Base-by-base conservation (phyloP, 2,329 filamentous ascomycete genomes). In the Cryphonectria parasitica region DNA sequence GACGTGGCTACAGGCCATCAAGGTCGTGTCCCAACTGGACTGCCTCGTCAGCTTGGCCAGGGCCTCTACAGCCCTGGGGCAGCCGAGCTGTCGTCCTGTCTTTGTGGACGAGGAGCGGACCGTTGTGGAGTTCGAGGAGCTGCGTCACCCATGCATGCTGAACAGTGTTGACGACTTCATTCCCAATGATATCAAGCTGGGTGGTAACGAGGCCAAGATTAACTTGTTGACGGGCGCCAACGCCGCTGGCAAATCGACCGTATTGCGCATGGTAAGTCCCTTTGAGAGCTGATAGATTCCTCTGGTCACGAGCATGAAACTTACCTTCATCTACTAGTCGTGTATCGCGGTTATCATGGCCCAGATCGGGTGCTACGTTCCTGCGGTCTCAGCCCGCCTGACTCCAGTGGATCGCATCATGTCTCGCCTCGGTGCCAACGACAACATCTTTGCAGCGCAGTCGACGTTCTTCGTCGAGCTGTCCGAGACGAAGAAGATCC, bases 391-490 rank as follows among this genome's bases (percentile, higher is more conserved):
- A 3, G 96, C 96, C 0, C 90, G 87, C 2, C 86, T 99, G 61
- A 98, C 95, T 0, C 95, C 96, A 0, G 90, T 97, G 3, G 96
- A 99, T 79, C 93, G 96, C 68, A 98, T 99, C 84, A 99, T 99
- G 96, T 98, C 95, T 13, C 93, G 96, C 62, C 89, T 99, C 0
- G 96, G 96, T 13, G 96, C 96, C 64, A 97, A 98, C 77, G 96
- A 99, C 88, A 98, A 98, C 81, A 99, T 99, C 76, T 98, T 99
- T 78, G 96, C 95, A 1, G 93, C 95, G 0, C 96, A 99, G 80
- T 97, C 93, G 19, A 99, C 96, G 2, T 99, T 99, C 85, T 98
- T 99, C 78, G 95, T 99, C 39, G 96, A 99, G 81, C 85, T 99
- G 1, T 95, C 94, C 0, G 96, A 99, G 80, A 99, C 96, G 0